Evolutionary conservation across 2,329 filamentous ascomycete genomes (phyloP), one percentile per base, ranked within the genome.

Genomic region (Talaromyces sp.): DNA sequence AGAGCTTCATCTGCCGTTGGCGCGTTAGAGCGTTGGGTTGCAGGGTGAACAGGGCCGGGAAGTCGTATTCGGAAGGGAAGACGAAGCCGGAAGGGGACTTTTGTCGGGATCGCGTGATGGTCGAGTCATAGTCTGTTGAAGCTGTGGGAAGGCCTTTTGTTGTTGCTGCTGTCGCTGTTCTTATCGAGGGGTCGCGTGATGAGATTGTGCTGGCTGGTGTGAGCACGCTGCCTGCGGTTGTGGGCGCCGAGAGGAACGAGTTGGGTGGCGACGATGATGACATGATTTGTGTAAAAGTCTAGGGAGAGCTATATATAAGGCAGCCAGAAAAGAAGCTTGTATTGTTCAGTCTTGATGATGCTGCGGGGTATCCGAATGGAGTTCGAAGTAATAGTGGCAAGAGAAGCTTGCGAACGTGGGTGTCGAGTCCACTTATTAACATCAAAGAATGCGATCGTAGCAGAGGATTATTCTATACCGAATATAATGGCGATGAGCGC

Each of bases 1-100:
- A 99, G 76, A 92, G 92, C 61, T 84, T 80, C 63, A 92, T 86
- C 83, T 80, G 79, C 2, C 75, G 72, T 58, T 74, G 72, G 48
- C 76, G 74, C 31, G 78, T 80, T 58, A 70, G 70, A 60, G 70
- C 71, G 64, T 79, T 80, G 35, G 76, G 76, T 68, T 80, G 78
- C 52, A 76, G 74, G 62, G 75, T 79, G 76, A 76, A 77, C 73
- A 79, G 81, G 70, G 87, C 81, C 75, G 85, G 80, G 73, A 78
- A 80, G 68, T 73, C 75, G 68, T 80, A 75, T 59, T 72, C 73
- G 41, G 70, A 66, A 29, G 75, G 74, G 66, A 79, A 79, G 21
- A 64, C 62, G 63, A 79, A 80, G 21, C 54, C 51, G 2, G 71
- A 57, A 2, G 67, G 46, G 50, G 63, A 35, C 35, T 58, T 51